Conservation (phyloP, 169 alveolate genomes). For the Eimeria tenella region DNA sequence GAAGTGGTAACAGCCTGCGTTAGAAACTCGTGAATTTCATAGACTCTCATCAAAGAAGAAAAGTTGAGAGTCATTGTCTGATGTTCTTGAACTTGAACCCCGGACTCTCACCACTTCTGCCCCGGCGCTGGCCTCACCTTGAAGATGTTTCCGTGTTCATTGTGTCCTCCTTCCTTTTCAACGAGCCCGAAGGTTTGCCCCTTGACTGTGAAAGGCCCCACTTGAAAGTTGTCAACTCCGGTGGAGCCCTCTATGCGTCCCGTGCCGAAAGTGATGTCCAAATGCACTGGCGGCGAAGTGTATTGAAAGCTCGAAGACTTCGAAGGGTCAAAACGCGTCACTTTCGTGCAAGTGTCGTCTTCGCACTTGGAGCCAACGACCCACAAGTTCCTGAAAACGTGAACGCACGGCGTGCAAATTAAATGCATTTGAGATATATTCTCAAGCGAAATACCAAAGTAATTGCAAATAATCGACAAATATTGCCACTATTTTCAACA, state of each 20-base stretch:
- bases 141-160: conserved; percentile 80
- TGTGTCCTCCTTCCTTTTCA: conserved; percentile 85
- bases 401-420: not conserved
- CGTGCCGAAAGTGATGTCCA: conserved; percentile 91
- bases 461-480: not conserved
- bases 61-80: no score
- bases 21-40: no score
- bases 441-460: not conserved
- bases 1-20: no score
- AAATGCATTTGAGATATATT: no score
- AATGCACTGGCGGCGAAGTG: conserved; percentile 79
- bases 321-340: conserved; percentile 80
- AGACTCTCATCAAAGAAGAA: no score
- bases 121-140: no score
- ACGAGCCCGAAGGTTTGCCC: conserved; percentile 90
- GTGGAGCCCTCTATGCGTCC: conserved; percentile 91
- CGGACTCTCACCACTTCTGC: no score
- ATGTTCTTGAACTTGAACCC: no score
- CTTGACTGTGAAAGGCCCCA: conserved; percentile 87
- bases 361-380: conserved; percentile 83
- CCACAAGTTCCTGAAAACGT: conserved; percentile 84
- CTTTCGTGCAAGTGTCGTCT: conserved; percentile 81
- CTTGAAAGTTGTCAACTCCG: conserved; percentile 86
- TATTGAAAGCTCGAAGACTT: conserved; percentile 79
- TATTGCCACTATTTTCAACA: no score